A percentile compares a stretch with the other conserved stretches of the same genome.
These are phyloP conservation scores for Thermoascus crustaceus DNA, from an alignment of 2,329 filamentous ascomycete species.

Conservation along the genomic window DNA sequence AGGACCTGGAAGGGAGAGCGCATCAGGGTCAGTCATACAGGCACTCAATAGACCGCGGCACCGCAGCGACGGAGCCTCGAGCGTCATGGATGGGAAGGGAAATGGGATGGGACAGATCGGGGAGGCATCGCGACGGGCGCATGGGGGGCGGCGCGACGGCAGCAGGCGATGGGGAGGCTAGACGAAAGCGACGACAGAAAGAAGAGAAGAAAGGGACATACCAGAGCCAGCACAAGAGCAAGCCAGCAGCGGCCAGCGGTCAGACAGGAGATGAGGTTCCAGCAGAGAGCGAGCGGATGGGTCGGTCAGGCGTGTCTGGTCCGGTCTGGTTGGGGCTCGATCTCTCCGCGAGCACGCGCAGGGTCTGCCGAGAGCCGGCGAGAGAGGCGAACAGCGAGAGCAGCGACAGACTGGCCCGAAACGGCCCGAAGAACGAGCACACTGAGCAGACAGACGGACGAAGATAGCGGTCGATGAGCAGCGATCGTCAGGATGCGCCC, in stretches of 20 bases:
- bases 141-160: constrained; percentile 4
- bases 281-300: constrained; percentile 8
- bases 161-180: not conserved
- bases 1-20: constrained; percentile 8
- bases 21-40: constrained; percentile 10
- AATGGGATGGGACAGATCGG: not conserved
- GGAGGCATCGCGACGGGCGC: constrained; percentile 5
- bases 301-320: constrained; percentile 7
- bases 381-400: not conserved
- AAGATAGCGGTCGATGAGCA: too few relatives aligned
- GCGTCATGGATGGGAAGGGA: too few relatives aligned
- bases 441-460: not conserved
- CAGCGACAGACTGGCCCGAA: not conserved
- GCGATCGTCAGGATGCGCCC: not conserved
- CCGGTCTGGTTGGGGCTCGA: constrained; percentile 6
- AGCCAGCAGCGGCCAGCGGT: constrained; percentile 6
- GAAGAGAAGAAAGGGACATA: constrained; percentile 5
- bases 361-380: constrained; percentile 3
- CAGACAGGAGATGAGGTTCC: constrained; percentile 4
- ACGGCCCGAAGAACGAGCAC: not conserved
- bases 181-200: constrained; percentile 2
- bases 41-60: constrained; percentile 1
- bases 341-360: constrained; percentile 2
- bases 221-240: constrained; percentile 8
- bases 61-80: not conserved